These are phyloP conservation scores for Candida sp. DNA, from an alignment of 1,139 yeast genomes.

Conservation along the genomic window DNA sequence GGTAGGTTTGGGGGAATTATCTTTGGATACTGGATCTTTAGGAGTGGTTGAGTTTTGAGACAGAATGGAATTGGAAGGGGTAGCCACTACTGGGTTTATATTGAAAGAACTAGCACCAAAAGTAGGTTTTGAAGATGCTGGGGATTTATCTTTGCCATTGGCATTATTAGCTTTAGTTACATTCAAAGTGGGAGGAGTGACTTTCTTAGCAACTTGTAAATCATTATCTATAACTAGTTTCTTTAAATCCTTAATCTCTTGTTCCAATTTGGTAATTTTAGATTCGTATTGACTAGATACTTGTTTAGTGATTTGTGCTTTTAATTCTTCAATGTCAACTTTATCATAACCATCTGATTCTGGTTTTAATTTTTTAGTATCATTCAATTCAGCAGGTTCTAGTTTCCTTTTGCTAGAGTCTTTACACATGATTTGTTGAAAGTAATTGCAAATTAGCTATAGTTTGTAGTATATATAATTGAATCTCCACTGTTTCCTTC, in stretches of 20 bases:
- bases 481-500: too few relatives aligned
- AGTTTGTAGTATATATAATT: too few relatives aligned
- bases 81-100: conserved; percentile 15
- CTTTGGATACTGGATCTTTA: conserved; percentile 6
- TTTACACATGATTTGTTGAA: conserved; percentile 12
- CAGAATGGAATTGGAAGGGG: conserved; percentile 19
- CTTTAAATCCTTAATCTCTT: conserved; percentile 17
- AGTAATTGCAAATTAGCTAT: too few relatives aligned
- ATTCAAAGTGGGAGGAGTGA: neutral
- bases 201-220: neutral
- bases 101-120: conserved; percentile 31
- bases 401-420: conserved; percentile 18
- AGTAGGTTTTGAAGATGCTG: conserved; percentile 11
- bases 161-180: too few relatives aligned
- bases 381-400: conserved; percentile 11
- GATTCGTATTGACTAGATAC: conserved; percentile 15
- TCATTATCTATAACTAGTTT: conserved; percentile 1
- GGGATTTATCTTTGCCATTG: neutral
- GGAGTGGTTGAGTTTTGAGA: conserved; percentile 12
- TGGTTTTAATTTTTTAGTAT: conserved; percentile 10
- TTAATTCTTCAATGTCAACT: conserved; percentile 11
- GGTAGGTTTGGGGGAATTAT: conserved; percentile 21
- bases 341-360: conserved; percentile 5
- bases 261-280: conserved; percentile 17
- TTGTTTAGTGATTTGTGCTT: conserved; percentile 14